Evolutionary conservation across 345 rosid species (phyloP).

Genomic region (Capsella bursapastoris): DNA sequence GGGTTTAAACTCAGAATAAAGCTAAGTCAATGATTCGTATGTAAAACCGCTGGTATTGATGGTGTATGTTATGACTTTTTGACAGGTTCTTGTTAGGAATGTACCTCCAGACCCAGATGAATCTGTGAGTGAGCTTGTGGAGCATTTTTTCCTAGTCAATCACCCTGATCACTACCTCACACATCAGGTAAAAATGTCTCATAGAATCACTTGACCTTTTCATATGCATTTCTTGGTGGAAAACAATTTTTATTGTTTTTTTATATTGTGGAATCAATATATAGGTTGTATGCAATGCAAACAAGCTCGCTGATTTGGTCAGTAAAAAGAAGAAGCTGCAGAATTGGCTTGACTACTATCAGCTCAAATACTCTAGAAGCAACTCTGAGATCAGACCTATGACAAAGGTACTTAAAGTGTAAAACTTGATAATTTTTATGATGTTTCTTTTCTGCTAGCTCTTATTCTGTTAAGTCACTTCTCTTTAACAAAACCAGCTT

Average conservation of each 20-base stretch:
- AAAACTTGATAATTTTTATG: not conserved
- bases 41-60: not conserved
- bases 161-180: conserved; percentile 81
- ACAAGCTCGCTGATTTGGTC: conserved; percentile 82
- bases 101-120: conserved; percentile 83
- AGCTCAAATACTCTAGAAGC: conserved; percentile 66
- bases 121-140: conserved; percentile 81
- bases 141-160: conserved; percentile 84
- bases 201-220: conserved; percentile 2
- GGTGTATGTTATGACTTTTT: not conserved
- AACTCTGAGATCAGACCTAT: conserved; percentile 53
- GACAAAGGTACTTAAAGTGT: conserved; percentile 60
- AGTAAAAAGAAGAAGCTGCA: conserved; percentile 63
- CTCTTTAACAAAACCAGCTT: conserved; percentile 55
- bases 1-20: not conserved
- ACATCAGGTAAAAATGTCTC: conserved; percentile 57
- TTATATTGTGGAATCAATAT: conserved; percentile 9
- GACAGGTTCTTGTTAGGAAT: conserved; percentile 79
- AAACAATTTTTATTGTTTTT: not conserved
- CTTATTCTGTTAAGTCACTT: conserved; percentile 22
- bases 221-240: not conserved
- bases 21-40: not conserved
- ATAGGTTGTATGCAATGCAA: conserved; percentile 86
- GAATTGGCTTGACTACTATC: conserved; percentile 90
- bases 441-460: not conserved